Evolutionary conservation across 2,329 filamentous ascomycete species (phyloP), one percentile per base, ranked within the genome.

Genomic region (Aspergillus niger): DNA sequence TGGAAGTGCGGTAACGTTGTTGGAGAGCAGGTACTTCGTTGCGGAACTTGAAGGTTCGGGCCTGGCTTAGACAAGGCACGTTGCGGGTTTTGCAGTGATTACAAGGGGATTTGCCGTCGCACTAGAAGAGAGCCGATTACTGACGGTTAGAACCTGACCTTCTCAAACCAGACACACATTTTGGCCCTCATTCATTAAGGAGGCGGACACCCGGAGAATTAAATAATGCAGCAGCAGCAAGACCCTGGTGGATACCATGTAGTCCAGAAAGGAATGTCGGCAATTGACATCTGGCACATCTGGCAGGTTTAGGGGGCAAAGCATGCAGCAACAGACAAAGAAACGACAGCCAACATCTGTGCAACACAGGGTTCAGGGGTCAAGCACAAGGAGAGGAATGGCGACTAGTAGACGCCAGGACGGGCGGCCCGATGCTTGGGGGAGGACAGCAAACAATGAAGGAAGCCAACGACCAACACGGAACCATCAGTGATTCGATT

Each of bases 11-110:
- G 58, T 68, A 73, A 38, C 66, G 65, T 52, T 69, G 65, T 24
- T 67, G 67, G 39, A 74, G 61, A 47, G 67, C 70, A 22, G 66
- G 67, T 39, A 63, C 69, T 63, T 76, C 71, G 63, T 76, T 69
- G 43, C 71, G 70, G 26, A 73, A 72, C 49, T 71, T 68, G 49
- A 73, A 63, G 53, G 68, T 62, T 26, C 65, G 63, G 22, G 43
- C 58, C 48, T 69, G 65, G 30, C 64, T 67, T 6, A 68, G 67
- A 62, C 74, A 76, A 11, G 64, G 60, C 15, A 69, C 60, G 52
- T 67, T 71, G 59, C 68, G 66, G 43, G 65, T 66, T 57, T 63
- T 64, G 60, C 75, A 77, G 58, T 71, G 72, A 15, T 69, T 65
- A 58, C 73, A 75, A 36, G 70, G 67, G 11, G 67, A 64, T 28